Base-by-base conservation (phyloP, 306 rosid species). In the Begonia fuchsioides region DNA sequence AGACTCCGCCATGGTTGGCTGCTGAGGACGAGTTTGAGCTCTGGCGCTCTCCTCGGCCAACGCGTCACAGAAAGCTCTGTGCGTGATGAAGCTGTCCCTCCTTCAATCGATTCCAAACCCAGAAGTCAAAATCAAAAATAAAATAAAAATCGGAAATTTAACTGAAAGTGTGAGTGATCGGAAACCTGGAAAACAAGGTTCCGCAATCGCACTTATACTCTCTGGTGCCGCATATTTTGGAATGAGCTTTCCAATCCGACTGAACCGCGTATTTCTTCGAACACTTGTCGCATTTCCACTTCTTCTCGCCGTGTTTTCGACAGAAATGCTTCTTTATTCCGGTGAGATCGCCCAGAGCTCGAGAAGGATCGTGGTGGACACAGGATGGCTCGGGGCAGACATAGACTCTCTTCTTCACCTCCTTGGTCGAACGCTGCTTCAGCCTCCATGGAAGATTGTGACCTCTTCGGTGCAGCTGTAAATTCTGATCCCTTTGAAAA, bases 131-230 rank as follows among this genome's bases (percentile, higher is more conserved):
- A 59, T 52, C 38, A 49, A 43, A n/a, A n/a, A n/a, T n/a, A n/a
- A n/a, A n/a, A 19, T 56, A n/a, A n/a, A n/a, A n/a, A n/a, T 71
- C 58, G 61, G 57, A 68, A 63, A 53, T 53, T 59, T 32, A 49
- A 69, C 17, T n/a, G 47, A 26, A 44, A 44, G 12, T 4, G 26
- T 19, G 4, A 19, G 26, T 2, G 39, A 26, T 12, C 13, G 18
- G 8, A 19, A 46, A 80, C 94, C 96, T 83, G 6, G 81, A 76
- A 62, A 86, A 76, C 53, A 83, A 41, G 11, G 94, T 78, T 12
- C 94, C 94, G 49, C 96, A 87, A 60, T 87, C 96, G 69, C 96
- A 87, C 69, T 80, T 87, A 57, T 87, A 87, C 77, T 87, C 96
- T 46, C 86, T 64, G 47, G 93, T 75, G 19, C 96, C 94, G 52